A percentile compares a stretch with the other conserved stretches of the same genome.
phyloP scores from a whole-genome alignment of 352 stramenopile species.

The Phytophthora idaei region DNA sequence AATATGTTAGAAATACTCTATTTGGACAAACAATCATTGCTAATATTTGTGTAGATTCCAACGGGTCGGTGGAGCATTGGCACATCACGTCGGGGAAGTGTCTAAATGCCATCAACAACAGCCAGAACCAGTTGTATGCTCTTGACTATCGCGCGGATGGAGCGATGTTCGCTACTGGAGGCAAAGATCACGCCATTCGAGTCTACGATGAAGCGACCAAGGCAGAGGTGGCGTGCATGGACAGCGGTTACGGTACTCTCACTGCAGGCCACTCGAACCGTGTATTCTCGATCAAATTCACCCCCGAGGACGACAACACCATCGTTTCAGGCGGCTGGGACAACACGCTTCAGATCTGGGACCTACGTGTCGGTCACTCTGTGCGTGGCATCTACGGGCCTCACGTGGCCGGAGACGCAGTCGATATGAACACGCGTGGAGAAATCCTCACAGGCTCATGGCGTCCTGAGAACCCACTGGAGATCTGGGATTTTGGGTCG shows the following conservation, averaged over 20 bases:
- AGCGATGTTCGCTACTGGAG: slow-evolving; percentile 86
- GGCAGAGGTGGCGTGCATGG: slow-evolving; percentile 73
- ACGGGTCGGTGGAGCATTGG: slow-evolving; percentile 91
- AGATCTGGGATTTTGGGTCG: slow-evolving; percentile 92
- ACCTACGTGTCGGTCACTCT: slow-evolving; percentile 83
- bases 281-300: slow-evolving; percentile 92
- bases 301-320: slow-evolving; percentile 78
- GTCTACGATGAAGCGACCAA: slow-evolving; percentile 93
- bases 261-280: slow-evolving; percentile 91
- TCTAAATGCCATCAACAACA: slow-evolving; percentile 89
- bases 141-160: slow-evolving; percentile 90
- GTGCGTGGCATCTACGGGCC: slow-evolving; percentile 91
- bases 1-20: background rate
- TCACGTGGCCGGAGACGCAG: slow-evolving; percentile 84
- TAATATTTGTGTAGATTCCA: slow-evolving; percentile 62
- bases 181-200: slow-evolving; percentile 85
- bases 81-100: slow-evolving; percentile 93
- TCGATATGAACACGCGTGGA: slow-evolving; percentile 74
- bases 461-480: slow-evolving; percentile 88
- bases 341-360: slow-evolving; percentile 94
- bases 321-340: slow-evolving; percentile 92
- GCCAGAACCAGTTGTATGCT: slow-evolving; percentile 89
- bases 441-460: slow-evolving; percentile 92
- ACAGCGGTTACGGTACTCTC: slow-evolving; percentile 59
- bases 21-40: background rate